Evolutionary conservation across 2,329 filamentous ascomycete species (phyloP), one percentile per base, ranked within the genome.

Genomic region (Neonectria punicea): DNA sequence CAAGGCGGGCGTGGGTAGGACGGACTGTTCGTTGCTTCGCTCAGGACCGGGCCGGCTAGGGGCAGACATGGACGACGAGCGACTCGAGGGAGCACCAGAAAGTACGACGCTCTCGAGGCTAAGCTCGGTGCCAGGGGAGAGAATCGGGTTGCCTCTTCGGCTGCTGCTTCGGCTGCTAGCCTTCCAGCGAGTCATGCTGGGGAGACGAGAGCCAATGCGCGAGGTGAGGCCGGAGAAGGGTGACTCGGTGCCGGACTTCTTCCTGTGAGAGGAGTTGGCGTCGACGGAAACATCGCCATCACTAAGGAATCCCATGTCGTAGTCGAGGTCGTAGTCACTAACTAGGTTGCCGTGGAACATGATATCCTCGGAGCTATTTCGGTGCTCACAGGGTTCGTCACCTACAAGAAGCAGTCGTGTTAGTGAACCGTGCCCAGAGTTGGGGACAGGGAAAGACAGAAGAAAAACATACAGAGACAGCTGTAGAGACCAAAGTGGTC

Each of bases 21-120:
- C 78, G 3, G 84, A 81, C 49, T 84, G 82, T 58, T 90, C 89
- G 54, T 82, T 80, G 61, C 74, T 74, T 67, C 76, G 80, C 54
- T 87, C 85, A 1, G 76, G 73, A 9, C 76, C 74, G 47, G 79
- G 83, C 51, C 85, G 84, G 65, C 83, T 81, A 1, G 88, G 87
- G 36, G 86, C 85, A 11, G 92, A 93, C 58, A 92, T 83, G n/a
- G 92, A 94, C 1, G 93, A 94, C 1, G 93, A 92, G 58, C 92
- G 88, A 72, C 93, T 92, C 3, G 93, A 95, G 3, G 90, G 85
- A 8, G 89, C 86, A 53, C 87, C 84, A 2, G 90, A 91, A 18
- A 83, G 90, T 9, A 74, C 70, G 88, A 90, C 89, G 62, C 90
- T 92, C 75, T 97, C 94, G 54, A 97, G 87, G 16, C 89, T 93